These are phyloP conservation scores for Allium sativum DNA, from an alignment of 106 monocot genomes.

Conservation along the genomic window DNA sequence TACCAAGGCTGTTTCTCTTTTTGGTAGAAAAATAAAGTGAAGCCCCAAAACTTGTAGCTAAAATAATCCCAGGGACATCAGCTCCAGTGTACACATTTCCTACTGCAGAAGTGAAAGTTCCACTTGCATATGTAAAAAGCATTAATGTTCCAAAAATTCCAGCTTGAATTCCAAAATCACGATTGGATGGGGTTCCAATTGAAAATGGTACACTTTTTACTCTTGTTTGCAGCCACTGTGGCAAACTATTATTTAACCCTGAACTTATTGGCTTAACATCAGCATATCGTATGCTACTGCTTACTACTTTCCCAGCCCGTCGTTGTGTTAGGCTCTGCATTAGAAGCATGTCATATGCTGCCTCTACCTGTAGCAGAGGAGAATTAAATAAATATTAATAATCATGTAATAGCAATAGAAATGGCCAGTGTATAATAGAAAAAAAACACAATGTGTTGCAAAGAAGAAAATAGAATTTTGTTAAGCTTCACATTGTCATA, in stretches of 20 bases:
- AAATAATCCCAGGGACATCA: conserved; percentile 83
- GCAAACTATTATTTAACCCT: conserved; percentile 27
- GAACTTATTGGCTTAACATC: conserved; percentile 75
- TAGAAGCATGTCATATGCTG: conserved; percentile 97
- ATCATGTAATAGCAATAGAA: too few relatives aligned
- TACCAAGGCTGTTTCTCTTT: conserved; percentile 72
- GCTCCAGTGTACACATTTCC: conserved; percentile 44
- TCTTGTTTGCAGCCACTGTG: conserved; percentile 60
- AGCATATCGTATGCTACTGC: conserved; percentile 71
- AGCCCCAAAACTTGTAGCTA: conserved; percentile 85
- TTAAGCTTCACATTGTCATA: too few relatives aligned
- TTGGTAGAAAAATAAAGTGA: conserved; percentile 89
- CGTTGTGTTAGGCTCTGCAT: conserved; percentile 84
- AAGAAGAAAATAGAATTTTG: too few relatives aligned
- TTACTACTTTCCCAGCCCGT: conserved; percentile 81
- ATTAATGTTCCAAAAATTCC: conserved; percentile 92
- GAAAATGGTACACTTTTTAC: conserved; percentile 61
- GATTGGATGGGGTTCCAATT: conserved; percentile 57
- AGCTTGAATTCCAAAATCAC: conserved; percentile 63
- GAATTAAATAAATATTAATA: too few relatives aligned
- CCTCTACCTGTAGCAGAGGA: conserved; percentile 64
- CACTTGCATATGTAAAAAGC: conserved; percentile 71
- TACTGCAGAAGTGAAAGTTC: conserved; percentile 38
- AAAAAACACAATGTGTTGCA: too few relatives aligned
- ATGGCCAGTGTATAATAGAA: too few relatives aligned